A percentile compares a stretch with the other conserved stretches of the same genome.
Evolutionary conservation across 331 rosid species (phyloP).

Genomic region (Telfairia occidentalis): DNA sequence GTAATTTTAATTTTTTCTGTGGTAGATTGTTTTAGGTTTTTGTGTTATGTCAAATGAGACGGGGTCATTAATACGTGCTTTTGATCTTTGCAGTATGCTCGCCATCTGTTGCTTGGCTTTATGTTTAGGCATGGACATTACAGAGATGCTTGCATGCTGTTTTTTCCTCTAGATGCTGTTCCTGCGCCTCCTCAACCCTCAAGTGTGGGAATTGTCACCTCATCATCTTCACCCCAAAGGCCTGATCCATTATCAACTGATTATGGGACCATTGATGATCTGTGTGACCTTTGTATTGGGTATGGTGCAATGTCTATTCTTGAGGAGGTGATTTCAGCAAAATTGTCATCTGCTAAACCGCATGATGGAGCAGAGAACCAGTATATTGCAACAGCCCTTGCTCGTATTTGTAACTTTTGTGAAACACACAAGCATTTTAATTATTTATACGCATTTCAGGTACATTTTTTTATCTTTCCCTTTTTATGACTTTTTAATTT

Average conservation of each 20-base stretch:
- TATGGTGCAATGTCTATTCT: slow-evolving; percentile 73
- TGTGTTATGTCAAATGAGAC: slow-evolving; percentile 16
- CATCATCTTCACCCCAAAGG: slow-evolving; percentile 81
- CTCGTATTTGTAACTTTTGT: slow-evolving; percentile 74
- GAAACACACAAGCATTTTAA: slow-evolving; percentile 85
- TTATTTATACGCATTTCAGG: slow-evolving; percentile 84
- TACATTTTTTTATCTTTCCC: slow-evolving; percentile 8
- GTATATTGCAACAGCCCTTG: slow-evolving; percentile 60
- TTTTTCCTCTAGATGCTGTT: slow-evolving; percentile 63
- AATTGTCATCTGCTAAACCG: slow-evolving; percentile 46
- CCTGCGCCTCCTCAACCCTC: slow-evolving; percentile 72
- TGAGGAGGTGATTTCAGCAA: slow-evolving; percentile 82
- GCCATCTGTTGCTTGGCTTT: slow-evolving; percentile 78
- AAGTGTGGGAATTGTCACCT: slow-evolving; percentile 42
- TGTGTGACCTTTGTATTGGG: slow-evolving; percentile 74
- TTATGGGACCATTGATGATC: slow-evolving; percentile 85
- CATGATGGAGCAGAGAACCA: slow-evolving; percentile 46
- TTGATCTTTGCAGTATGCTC: slow-evolving; percentile 64
- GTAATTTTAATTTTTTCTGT: neutral
- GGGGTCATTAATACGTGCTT: slow-evolving; percentile 11
- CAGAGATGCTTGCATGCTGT: slow-evolving; percentile 76
- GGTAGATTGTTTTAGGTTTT: neutral
- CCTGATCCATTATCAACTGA: slow-evolving; percentile 71
- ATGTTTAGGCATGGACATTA: slow-evolving; percentile 88
- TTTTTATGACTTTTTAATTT: neutral